Base-by-base conservation (phyloP, 345 rosid genomes). In the Odontarrhena argentea region DNA sequence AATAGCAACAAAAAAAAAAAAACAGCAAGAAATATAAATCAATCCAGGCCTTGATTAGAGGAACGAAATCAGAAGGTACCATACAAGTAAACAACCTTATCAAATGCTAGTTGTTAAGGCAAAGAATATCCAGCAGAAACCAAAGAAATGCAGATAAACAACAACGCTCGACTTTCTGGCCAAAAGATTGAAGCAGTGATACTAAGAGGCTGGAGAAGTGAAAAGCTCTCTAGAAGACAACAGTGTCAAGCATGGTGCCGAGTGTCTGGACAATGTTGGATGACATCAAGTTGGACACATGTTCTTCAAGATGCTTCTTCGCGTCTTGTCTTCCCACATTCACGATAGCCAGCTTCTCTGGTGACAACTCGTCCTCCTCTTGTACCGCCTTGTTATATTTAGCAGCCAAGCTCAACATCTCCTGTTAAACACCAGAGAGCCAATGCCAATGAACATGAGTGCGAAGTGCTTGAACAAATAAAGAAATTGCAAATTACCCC, bases 291-390 rank as follows among this genome's bases (percentile, higher is more conserved):
- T 94, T 86, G 18, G 99, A 85, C 57, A 91, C 91, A 43, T 94
- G 96, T 54, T 94, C 99, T 77, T 91, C 97, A 24, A 94, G 89
- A 78, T 94, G 97, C 82, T 94, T 94, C 82, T 94, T 94, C 9
- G 97, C 96, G 54, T 94, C 99, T 77, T 94, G 99, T 78, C 97
- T 85, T 71, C 99, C 99, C 36, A 91, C 97, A 48, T 94, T 88
- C 6, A 89, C 96, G 4, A 91, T 94, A 0, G 97, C 97, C 24
- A 91, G 84, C 75, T 94, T 94, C 80, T 91, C 99, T 0, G 93
- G 97, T 3, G 97, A 84, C 83, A 94, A 69, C 78, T 91, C 96
- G 58, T 94, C 99, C 71, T 94, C 97, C 81, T 88, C 99, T 76
- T 94, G 97, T 68, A 94, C 97, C 3, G 93, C 97, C 82, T 94